Evolutionary conservation across 225 moss, liverwort and hornwort species (phyloP), one percentile per base, ranked within the genome.

Genomic region (Rhytidiadelphus loreus): DNA sequence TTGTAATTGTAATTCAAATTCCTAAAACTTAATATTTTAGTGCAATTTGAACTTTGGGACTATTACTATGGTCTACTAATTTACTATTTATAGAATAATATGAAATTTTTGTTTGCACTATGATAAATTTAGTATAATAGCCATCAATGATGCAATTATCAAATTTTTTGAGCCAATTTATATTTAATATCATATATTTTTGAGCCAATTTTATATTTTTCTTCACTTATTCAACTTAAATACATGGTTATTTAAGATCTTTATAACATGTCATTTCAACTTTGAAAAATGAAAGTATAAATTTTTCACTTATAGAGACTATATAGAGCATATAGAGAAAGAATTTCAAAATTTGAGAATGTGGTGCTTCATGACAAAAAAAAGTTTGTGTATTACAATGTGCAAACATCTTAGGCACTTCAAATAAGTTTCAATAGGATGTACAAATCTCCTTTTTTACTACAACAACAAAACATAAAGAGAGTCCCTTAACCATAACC

Each of bases 341-440:
- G 8, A 69, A 39, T 23, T 69, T 39, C 24, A 24, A 24, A 69
- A 39, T 69, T 69, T 39, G 39, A 13, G 3, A 69, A n/a, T n/a
- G n/a, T 1, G 1, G 9, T 68, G 4, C 22, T 12, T 68, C 21
- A 22, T n/a, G 37, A 21, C 22, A 48, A n/a, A 12, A n/a, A n/a
- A 23, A 22, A 23, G 3, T 12, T 68, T n/a, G 23, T 39, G 23
- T 13, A 39, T 1, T 0, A 1, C n/a, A n/a, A n/a, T 2, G 1
- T n/a, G 6, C 7, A 68, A 39, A n/a, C 1, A 17, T 7, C 2
- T 68, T 66, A 6, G 21, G 21, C 37, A 37, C 6, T 66, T 66
- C 2, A 66, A 20, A 37, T 66, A 37, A 65, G 6, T 37, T 65
- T 37, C 6, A 21, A 6, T 66, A 12, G 21, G n/a, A 66, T 66